Conservation (phyloP, 73 alveolate genomes). For the Uronychia setigera region DNA sequence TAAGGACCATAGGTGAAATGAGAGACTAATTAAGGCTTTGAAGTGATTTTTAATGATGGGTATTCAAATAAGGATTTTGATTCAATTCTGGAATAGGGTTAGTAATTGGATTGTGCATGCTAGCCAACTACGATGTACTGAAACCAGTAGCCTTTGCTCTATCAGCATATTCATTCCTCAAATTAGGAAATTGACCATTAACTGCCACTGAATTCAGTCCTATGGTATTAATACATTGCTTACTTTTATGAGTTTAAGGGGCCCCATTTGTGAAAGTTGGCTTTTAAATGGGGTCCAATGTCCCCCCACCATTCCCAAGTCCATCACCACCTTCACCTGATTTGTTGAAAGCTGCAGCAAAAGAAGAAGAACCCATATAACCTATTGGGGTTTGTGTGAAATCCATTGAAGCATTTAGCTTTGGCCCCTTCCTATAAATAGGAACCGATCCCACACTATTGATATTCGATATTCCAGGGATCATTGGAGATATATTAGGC, state of each 20-base stretch:
- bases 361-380: too few species aligned
- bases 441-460: background rate
- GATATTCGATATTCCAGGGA: background rate
- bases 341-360: too few species aligned
- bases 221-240: too few species aligned
- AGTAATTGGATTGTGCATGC: conserved; percentile 2
- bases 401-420: background rate
- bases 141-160: background rate
- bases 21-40: background rate
- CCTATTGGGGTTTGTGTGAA: background rate
- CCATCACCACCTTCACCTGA: too few species aligned
- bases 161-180: background rate
- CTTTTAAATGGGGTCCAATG: too few species aligned
- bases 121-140: background rate
- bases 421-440: background rate
- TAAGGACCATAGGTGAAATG: background rate
- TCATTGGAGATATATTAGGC: background rate
- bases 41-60: background rate
- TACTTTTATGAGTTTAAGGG: background rate
- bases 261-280: too few species aligned
- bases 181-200: background rate
- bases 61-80: conserved; percentile 2
- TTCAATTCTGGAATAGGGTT: conserved; percentile 1
- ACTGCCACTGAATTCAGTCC: too few species aligned
- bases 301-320: too few species aligned